Conservation (phyloP, 176 grass and related monocot species). For the Bromus sterilis region DNA sequence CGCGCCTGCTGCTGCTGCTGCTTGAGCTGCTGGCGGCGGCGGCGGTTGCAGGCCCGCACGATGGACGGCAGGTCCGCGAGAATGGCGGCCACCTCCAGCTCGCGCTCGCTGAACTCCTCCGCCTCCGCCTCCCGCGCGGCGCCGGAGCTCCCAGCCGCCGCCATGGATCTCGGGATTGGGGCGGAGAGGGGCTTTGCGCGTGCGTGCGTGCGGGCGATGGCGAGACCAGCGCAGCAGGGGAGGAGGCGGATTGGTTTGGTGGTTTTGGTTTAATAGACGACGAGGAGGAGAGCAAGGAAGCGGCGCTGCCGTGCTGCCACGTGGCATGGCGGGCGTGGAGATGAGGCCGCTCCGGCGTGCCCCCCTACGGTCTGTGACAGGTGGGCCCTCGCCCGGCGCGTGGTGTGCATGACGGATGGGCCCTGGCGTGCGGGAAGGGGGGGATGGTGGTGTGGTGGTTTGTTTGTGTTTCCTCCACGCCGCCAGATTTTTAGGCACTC, state of each 20-base stretch:
- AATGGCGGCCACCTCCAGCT: conserved; percentile 28
- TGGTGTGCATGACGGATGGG: not conserved
- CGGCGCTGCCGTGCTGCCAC: conserved; percentile 11
- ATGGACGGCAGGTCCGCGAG: conserved; percentile 4
- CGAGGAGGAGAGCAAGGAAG: not conserved
- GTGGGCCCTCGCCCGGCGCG: not conserved
- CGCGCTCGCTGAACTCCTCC: not conserved
- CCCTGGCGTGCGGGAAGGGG: not conserved
- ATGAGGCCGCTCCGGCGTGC: not conserved
- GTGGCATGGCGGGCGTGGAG: conserved; percentile 17
- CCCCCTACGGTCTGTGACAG: not conserved
- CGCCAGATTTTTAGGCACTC: not conserved
- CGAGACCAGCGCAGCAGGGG: not conserved
- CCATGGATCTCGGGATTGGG: conserved; percentile 6
- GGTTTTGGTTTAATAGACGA: conserved; percentile 25
- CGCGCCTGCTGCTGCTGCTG: not conserved
- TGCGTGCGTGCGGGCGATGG: not conserved
- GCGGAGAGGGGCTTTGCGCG: not conserved
- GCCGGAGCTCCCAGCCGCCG: not conserved
- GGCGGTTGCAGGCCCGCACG: not conserved
- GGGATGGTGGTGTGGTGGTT: not conserved
- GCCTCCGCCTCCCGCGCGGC: not conserved
- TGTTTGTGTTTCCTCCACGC: not conserved
- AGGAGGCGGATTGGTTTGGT: conserved; percentile 10
- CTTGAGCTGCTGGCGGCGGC: not conserved